Percentiles rank a stretch among this genome's conserved stretches.
phyloP scores from a whole-genome alignment of 2,329 filamentous ascomycete species.

The Arthrobotrys entomopaga region DNA sequence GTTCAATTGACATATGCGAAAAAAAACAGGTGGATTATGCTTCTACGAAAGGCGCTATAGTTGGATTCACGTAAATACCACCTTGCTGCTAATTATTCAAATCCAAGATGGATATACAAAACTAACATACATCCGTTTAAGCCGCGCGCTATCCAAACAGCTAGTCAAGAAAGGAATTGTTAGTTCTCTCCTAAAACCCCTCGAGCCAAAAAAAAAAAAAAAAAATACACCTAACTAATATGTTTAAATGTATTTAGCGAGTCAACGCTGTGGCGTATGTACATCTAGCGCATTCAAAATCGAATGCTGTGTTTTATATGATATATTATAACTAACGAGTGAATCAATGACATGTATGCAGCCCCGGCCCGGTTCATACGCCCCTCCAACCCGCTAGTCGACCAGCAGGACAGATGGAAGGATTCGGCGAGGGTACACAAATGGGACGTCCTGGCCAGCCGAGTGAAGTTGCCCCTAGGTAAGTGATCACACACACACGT shows the following conservation, averaged over 20 bases:
- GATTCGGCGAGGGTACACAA: slow-evolving; percentile 62
- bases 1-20: background rate
- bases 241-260: slow-evolving; percentile 13
- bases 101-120: background rate
- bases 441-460: slow-evolving; percentile 64
- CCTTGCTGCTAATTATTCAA: background rate
- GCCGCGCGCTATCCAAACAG: slow-evolving; percentile 66
- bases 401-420: slow-evolving; percentile 65
- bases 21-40: slow-evolving; percentile 66
- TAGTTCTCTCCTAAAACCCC: slow-evolving; percentile 61
- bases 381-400: slow-evolving; percentile 64
- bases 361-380: slow-evolving; percentile 63
- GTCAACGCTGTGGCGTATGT: slow-evolving; percentile 58
- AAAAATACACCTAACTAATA: slow-evolving; percentile 54
- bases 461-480: slow-evolving; percentile 63
- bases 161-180: slow-evolving; percentile 68
- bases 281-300: background rate
- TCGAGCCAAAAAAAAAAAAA: slow-evolving; percentile 59
- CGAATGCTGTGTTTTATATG: background rate
- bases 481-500: background rate
- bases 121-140: background rate
- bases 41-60: slow-evolving; percentile 70
- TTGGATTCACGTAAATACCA: slow-evolving; percentile 65
- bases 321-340: background rate
- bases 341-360: background rate